Conservation (phyloP, 495 filamentous ascomycete species). For the Glarea lozoyensis region DNA sequence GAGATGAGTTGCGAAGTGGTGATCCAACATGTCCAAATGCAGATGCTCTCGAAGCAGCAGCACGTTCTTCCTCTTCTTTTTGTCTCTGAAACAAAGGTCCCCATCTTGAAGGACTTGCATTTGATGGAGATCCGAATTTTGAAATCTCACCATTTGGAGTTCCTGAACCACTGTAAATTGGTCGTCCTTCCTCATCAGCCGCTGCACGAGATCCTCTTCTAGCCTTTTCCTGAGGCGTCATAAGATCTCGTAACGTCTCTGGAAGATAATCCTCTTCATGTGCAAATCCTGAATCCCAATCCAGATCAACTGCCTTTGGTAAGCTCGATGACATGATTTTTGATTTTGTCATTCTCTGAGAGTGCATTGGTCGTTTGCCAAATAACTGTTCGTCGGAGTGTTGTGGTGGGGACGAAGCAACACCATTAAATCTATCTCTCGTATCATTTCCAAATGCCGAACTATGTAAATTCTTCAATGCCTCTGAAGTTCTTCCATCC, state of each 20-base stretch:
- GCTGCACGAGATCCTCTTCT: slow-evolving; percentile 70
- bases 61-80: slow-evolving; percentile 49
- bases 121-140: slow-evolving; percentile 73
- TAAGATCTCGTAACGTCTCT: slow-evolving; percentile 75
- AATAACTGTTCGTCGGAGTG: slow-evolving; percentile 49
- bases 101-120: slow-evolving; percentile 80
- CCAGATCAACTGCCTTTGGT: slow-evolving; percentile 53
- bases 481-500: slow-evolving; percentile 56
- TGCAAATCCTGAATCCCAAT: slow-evolving; percentile 78
- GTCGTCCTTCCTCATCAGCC: slow-evolving; percentile 47
- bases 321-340: slow-evolving; percentile 76
- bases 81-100: slow-evolving; percentile 75
- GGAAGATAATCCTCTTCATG: slow-evolving; percentile 94
- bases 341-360: slow-evolving; percentile 66
- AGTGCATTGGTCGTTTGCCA: slow-evolving; percentile 72
- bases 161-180: slow-evolving; percentile 38
- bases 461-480: slow-evolving; percentile 71
- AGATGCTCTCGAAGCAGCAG: slow-evolving; percentile 36
- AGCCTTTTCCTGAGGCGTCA: slow-evolving; percentile 84
- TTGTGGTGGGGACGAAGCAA: slow-evolving; percentile 57
- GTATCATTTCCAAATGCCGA: slow-evolving; percentile 72
- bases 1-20: slow-evolving; percentile 78
- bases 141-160: slow-evolving; percentile 36
- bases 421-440: slow-evolving; percentile 36
- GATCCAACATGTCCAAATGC: slow-evolving; percentile 86